Evolutionary conservation across 2,329 filamentous ascomycete species (phyloP).

Genomic region (Calonectria ilicicola): DNA sequence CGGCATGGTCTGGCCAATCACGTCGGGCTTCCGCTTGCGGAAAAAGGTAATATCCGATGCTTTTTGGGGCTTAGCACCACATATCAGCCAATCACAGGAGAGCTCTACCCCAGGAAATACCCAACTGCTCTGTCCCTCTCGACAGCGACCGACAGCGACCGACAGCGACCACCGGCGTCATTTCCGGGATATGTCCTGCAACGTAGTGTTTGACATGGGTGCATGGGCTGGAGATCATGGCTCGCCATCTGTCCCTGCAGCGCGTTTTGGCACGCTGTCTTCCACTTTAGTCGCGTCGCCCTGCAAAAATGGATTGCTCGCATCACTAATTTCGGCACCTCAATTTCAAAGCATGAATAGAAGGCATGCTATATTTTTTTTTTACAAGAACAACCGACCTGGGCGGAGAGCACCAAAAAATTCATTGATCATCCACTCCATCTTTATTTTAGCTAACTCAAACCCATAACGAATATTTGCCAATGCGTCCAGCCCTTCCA

Average conservation of each 20-base stretch:
- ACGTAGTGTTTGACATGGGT: not conserved
- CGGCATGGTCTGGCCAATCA: conserved; percentile 3
- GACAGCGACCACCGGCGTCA: not conserved
- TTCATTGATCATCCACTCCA: not conserved
- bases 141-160: not conserved
- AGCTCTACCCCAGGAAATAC: not conserved
- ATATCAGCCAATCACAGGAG: conserved; percentile 5
- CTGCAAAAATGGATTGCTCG: not conserved
- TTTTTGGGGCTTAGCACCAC: conserved; percentile 1
- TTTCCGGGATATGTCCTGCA: conserved; percentile 17
- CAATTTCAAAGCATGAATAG: not conserved
- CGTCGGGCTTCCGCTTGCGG: not conserved
- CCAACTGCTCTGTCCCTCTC: not conserved
- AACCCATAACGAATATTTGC: not conserved
- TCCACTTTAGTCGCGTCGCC: not conserved
- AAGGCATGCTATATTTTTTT: not conserved
- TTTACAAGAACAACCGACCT: not conserved
- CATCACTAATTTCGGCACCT: not conserved
- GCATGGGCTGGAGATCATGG: not conserved
- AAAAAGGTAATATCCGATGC: conserved; percentile 18
- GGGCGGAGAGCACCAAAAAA: not conserved
- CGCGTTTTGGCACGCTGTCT: not conserved
- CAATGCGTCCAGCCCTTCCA: too few species aligned
- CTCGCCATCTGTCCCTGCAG: not conserved
- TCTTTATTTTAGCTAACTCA: not conserved